Base-by-base conservation (phyloP, 1,284 basidiomycete species). In the Cystobasidium pallidum region DNA sequence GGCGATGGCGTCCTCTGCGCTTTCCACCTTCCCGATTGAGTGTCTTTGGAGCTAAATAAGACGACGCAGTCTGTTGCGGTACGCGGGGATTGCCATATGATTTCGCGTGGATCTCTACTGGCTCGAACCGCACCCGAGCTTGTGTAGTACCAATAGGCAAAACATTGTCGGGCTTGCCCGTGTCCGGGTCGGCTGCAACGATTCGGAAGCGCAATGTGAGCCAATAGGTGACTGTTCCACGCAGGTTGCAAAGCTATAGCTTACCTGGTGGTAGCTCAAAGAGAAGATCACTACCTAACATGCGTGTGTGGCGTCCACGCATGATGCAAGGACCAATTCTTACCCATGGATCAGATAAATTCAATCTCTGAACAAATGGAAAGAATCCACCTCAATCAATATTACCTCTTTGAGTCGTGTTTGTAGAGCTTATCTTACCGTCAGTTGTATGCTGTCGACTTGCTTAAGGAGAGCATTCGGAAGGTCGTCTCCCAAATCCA, bases 401-500 rank as follows among this genome's bases (percentile, higher is more conserved):
- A n/a, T 49, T 49, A 54, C 7, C 21, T 26, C 24, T 26, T 4
- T n/a, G 1, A 21, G 21, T n/a, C 36, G 8, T 2, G 11, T 19
- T 24, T 39, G 6, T 3, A 45, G 17, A 70, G 47, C 15, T 26
- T 10, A 24, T 8, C 67, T 24, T 47, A 71, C 68, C 36, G 68
- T 63, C n/a, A 71, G 34, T 59, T 71, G 68, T 11, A 71, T 62
- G 24, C 30, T 57, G 24, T 71, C 51, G 21, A 55, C 17, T 21
- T 64, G 59, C 11, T 45, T 32, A 10, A 71, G 52, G 30, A 64
- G 6, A 10, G 63, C 68, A 30, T 47, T 24, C 10, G 68, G 59
- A 28, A 71, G 30, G 34, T 71, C 68, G 49, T 10, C 8, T 4
- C 68, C 68, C n/a, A 71, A 32, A 47, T 71, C 68, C 24, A 71